Percentiles rank a stretch among this genome's conserved stretches.
Conservation (phyloP, 169 alveolate genomes). For the Theileria annulata region DNA sequence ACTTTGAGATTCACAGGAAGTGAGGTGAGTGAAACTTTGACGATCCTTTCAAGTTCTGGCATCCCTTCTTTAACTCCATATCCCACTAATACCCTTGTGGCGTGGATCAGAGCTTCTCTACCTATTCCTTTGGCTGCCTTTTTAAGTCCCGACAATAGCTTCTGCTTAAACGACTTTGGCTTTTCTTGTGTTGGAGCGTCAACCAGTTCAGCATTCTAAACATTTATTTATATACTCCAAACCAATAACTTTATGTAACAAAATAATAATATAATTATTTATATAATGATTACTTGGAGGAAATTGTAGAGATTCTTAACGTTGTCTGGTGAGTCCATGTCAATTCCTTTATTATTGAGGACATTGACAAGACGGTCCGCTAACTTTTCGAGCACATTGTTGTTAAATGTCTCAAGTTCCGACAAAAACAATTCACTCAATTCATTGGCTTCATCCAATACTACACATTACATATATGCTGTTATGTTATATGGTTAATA, state of each 20-base stretch:
- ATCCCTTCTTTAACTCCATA: slow-evolving; percentile 38
- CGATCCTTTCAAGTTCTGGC: slow-evolving; percentile 46
- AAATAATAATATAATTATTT: neutral
- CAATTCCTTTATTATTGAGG: slow-evolving; percentile 37
- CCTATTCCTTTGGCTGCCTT: slow-evolving; percentile 26
- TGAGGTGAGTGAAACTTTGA: slow-evolving; percentile 36
- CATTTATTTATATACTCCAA: neutral
- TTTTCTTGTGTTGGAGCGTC: neutral
- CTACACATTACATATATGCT: neutral
- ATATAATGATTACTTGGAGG: slow-evolving; percentile 20
- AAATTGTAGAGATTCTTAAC: slow-evolving; percentile 20
- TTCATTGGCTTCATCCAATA: slow-evolving; percentile 11
- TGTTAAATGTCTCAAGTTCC: slow-evolving; percentile 30
- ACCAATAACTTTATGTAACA: neutral
- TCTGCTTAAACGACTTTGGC: neutral
- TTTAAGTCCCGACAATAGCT: neutral
- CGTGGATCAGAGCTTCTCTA: slow-evolving; percentile 16
- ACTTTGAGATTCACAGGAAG: slow-evolving; percentile 55
- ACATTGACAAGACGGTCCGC: slow-evolving; percentile 32
- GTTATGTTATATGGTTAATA: neutral
- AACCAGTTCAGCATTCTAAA: slow-evolving; percentile 12
- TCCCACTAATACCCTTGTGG: slow-evolving; percentile 28
- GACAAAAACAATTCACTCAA: slow-evolving; percentile 23
- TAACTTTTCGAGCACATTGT: slow-evolving; percentile 43
- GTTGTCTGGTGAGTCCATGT: slow-evolving; percentile 32